Base-by-base conservation (phyloP, 2,329 filamentous ascomycete genomes). In the Phaeosphaeriaceae sp. region DNA sequence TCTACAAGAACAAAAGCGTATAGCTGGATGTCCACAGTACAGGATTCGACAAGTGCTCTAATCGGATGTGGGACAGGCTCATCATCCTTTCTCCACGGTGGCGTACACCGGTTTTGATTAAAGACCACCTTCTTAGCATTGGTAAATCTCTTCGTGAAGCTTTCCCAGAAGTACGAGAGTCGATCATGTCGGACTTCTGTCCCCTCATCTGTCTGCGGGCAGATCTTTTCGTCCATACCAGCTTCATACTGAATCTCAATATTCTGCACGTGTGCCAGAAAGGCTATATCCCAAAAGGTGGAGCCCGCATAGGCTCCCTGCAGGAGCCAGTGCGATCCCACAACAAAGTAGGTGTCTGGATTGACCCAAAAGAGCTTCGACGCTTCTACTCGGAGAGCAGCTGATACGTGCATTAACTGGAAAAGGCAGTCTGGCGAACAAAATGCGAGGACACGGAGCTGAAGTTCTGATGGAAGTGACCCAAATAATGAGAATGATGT, bases 361-460 rank as follows among this genome's bases (percentile, higher is more conserved):
- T 59, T 17, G 19, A 51, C 54, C 65, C 62, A 67, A 24, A 66
- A 67, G 2, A 63, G 58, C 49, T 67, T 67, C 10, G 54, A 41
- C 9, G 65, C 63, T 56, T 67, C 65, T n/a, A 36, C 61, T 24
- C 62, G 65, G 27, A 63, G 54, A 13, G 25, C 25, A 19, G 57
- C 56, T 11, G 61, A 63, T 9, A 46, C 36, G 5, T 46, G 57
- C 62, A 67, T 67, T 6, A 65, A 31, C 53, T 63, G 62, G 48
- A 54, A 67, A 44, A 67, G 61, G 3, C 56, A 65, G 33, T 45
- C 20, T n/a, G 51, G 41, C 41, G 58, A 54, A 47, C 65, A 67
- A 21, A 60, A 54, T 9, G 42, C 21, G 17, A 66, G 54, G 21
- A 67, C 54, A 9, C 47, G 60, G 13, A 64, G 27, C 50, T 64